These are phyloP conservation scores for Auricularia sp. DNA, from an alignment of 768 basidiomycete genomes.

Conservation along the genomic window DNA sequence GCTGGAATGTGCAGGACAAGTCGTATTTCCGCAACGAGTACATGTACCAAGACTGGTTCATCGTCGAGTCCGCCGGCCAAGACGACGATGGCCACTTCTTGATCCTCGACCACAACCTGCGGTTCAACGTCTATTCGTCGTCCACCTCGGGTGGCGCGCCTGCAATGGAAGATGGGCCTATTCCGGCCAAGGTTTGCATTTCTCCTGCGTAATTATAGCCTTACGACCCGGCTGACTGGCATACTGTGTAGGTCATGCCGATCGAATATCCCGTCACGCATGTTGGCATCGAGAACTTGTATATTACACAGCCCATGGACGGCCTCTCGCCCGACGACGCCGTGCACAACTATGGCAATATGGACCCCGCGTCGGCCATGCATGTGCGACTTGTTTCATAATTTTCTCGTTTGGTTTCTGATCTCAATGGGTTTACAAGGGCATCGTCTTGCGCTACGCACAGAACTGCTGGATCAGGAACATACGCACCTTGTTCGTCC, in stretches of 20 bases:
- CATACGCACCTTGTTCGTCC: background rate
- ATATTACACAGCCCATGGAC: background rate
- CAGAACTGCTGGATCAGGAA: background rate
- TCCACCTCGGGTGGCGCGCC: background rate
- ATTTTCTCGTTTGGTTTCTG: background rate
- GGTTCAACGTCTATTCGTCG: background rate
- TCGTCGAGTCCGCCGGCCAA: background rate
- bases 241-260: background rate
- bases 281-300: background rate
- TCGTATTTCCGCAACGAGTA: background rate
- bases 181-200: background rate
- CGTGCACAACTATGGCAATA: background rate
- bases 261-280: background rate
- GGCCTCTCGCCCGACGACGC: background rate
- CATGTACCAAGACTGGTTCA: conserved; percentile 1
- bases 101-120: background rate
- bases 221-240: background rate
- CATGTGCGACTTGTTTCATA: background rate
- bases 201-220: background rate
- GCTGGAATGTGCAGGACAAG: background rate
- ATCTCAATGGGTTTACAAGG: background rate
- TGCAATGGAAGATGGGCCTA: background rate
- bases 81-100: background rate
- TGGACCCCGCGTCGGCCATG: background rate
- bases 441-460: background rate